These are phyloP conservation scores for Diphasiastrum complanatum DNA, from an alignment of 83 land plant species.

Conservation along the genomic window DNA sequence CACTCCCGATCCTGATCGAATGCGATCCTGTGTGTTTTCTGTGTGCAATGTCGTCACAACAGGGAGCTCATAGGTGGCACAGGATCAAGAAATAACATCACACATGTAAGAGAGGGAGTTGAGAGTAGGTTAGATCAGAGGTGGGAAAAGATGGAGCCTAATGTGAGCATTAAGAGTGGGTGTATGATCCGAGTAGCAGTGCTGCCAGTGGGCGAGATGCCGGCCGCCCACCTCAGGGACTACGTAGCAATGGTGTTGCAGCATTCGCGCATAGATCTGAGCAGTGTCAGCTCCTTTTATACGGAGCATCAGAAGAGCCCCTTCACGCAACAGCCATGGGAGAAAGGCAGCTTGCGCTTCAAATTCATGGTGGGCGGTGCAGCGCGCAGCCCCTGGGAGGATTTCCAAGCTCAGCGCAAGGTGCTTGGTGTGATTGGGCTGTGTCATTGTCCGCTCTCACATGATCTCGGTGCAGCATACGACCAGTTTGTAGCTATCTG, in stretches of 20 bases:
- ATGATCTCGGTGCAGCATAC: constrained; percentile 51
- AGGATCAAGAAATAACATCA: background rate
- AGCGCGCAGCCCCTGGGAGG: constrained; percentile 82
- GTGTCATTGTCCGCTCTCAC: constrained; percentile 69
- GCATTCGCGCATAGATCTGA: constrained; percentile 56
- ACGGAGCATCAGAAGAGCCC: constrained; percentile 93
- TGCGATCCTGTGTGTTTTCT: no score
- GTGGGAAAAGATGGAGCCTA: constrained; percentile 65
- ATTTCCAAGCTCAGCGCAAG: constrained; percentile 84
- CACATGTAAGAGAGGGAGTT: constrained; percentile 2
- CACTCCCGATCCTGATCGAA: no score
- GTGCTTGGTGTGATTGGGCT: constrained; percentile 72
- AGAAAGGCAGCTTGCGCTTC: constrained; percentile 61
- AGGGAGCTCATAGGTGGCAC: no score
- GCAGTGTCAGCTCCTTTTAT: constrained; percentile 68
- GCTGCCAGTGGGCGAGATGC: constrained; percentile 61
- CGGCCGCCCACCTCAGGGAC: constrained; percentile 47
- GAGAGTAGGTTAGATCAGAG: background rate
- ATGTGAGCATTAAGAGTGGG: constrained; percentile 76
- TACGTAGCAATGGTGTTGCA: constrained; percentile 59
- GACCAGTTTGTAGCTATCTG: constrained; percentile 52
- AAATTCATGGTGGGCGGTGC: constrained; percentile 73
- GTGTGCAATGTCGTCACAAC: no score
- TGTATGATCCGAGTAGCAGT: constrained; percentile 80
- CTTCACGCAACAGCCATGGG: constrained; percentile 92